Conservation (phyloP, 176 grass and related monocot genomes). For the Cenchrus fungigraminus region DNA sequence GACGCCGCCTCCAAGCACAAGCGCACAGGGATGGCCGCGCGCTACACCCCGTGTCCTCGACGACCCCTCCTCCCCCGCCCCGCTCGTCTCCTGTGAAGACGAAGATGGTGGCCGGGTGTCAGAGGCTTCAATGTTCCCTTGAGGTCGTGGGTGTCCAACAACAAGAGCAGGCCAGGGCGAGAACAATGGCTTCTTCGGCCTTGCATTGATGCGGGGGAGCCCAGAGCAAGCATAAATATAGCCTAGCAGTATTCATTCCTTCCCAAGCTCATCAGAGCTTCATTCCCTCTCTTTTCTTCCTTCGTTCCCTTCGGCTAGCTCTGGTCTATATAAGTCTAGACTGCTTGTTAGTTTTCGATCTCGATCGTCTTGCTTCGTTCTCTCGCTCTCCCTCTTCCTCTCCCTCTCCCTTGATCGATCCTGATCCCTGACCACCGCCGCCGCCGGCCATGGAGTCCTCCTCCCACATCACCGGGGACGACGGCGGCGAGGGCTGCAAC, state of each 20-base stretch:
- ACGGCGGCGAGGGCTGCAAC: slow-evolving; percentile 67
- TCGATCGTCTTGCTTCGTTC: background rate
- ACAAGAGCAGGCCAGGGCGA: slow-evolving; percentile 31
- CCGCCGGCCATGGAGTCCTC: slow-evolving; percentile 51
- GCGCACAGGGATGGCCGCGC: slow-evolving; percentile 8
- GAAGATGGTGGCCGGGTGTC: slow-evolving; percentile 54
- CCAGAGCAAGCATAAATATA: slow-evolving; percentile 49
- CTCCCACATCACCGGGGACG: slow-evolving; percentile 70
- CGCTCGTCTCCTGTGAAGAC: slow-evolving; percentile 1
- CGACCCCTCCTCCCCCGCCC: background rate
- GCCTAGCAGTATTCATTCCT: slow-evolving; percentile 19
- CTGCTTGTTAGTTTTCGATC: background rate
- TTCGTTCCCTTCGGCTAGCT: slow-evolving; percentile 27
- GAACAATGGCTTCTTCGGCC: slow-evolving; percentile 51
- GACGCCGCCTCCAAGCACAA: slow-evolving; percentile 10
- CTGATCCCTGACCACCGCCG: background rate
- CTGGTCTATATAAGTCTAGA: background rate
- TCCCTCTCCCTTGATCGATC: background rate
- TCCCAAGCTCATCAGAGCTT: slow-evolving; percentile 30
- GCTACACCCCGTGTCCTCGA: slow-evolving; percentile 14
- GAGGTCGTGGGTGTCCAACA: slow-evolving; percentile 36
- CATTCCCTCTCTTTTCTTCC: background rate
- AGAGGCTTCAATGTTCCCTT: slow-evolving; percentile 55
- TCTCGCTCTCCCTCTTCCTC: background rate
- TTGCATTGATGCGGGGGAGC: slow-evolving; percentile 49